phyloP scores from a whole-genome alignment of 257 asterid species.

The Solanum peruvianum region DNA sequence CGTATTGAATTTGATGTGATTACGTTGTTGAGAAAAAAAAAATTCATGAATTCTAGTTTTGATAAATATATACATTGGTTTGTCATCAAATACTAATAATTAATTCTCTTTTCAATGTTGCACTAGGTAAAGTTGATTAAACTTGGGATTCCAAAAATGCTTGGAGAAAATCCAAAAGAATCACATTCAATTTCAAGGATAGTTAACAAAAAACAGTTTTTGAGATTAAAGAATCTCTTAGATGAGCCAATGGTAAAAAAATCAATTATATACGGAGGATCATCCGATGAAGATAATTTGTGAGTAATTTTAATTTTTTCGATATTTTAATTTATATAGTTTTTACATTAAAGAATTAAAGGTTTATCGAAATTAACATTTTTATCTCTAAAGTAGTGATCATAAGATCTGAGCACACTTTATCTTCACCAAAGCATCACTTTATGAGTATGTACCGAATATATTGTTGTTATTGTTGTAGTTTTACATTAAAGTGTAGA shows the following conservation, averaged over 20 bases:
- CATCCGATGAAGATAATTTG: slow-evolving; percentile 45
- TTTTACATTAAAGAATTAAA: neutral
- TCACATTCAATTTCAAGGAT: slow-evolving; percentile 33
- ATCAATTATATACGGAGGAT: slow-evolving; percentile 55
- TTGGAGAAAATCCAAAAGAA: slow-evolving; percentile 52
- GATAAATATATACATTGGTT: neutral
- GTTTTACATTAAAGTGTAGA: neutral
- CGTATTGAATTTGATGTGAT: neutral
- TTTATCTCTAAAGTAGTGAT: neutral
- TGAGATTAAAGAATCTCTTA: slow-evolving; percentile 32
- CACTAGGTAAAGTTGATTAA: slow-evolving; percentile 47
- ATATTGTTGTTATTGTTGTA: too few relatives aligned
- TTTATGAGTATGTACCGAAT: too few relatives aligned
- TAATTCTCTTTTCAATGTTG: neutral
- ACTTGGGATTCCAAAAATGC: slow-evolving; percentile 17
- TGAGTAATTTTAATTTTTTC: slow-evolving; percentile 11
- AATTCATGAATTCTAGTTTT: neutral
- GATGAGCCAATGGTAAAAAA: slow-evolving; percentile 40
- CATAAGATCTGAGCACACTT: too few relatives aligned
- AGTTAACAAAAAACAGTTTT: slow-evolving; percentile 36
- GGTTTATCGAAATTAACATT: neutral
- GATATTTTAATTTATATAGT: neutral
- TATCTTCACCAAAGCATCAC: too few relatives aligned
- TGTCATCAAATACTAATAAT: neutral
- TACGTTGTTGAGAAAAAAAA: too few relatives aligned